Percentiles rank a stretch among this genome's conserved stretches.
These are phyloP conservation scores for Limonium bicolor DNA, from an alignment of 148 eudicot species.

Conservation along the genomic window DNA sequence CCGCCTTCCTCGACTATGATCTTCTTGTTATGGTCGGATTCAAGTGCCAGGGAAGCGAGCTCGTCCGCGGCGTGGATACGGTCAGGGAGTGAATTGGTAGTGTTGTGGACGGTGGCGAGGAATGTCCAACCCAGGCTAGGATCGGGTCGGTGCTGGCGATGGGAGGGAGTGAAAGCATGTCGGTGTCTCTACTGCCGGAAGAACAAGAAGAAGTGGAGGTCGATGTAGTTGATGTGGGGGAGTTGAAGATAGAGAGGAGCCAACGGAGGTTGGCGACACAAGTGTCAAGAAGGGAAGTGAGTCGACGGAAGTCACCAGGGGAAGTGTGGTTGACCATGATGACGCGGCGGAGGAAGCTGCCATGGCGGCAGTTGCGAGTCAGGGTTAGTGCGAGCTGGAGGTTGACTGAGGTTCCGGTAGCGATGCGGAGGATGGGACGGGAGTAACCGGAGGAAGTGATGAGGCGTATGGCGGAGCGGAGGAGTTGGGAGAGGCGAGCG, in stretches of 20 bases:
- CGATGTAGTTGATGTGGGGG: too few relatives aligned
- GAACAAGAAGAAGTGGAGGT: too few relatives aligned
- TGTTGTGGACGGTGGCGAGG: conserved; percentile 31
- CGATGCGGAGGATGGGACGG: conserved; percentile 44
- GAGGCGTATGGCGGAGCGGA: conserved; percentile 1
- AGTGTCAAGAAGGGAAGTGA: conserved; percentile 25
- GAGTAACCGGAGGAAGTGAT: conserved; percentile 21
- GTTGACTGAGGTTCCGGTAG: conserved; percentile 19
- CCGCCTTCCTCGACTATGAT: conserved; percentile 79
- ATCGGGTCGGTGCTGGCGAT: conserved; percentile 78
- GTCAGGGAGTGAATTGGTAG: conserved; percentile 19
- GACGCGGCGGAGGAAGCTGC: conserved; percentile 33
- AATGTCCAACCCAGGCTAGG: conserved; percentile 71
- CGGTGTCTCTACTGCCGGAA: neutral
- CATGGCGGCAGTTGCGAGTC: conserved; percentile 39
- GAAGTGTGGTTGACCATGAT: conserved; percentile 32
- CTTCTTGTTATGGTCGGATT: conserved; percentile 62
- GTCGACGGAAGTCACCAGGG: conserved; percentile 51
- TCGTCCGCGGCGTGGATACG: conserved; percentile 44
- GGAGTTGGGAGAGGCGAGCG: conserved; percentile 23
- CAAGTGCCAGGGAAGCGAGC: conserved; percentile 36
- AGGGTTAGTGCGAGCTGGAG: conserved; percentile 28
- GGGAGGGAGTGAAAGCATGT: conserved; percentile 48
- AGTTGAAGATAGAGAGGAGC: conserved; percentile 34
- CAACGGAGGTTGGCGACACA: conserved; percentile 54